Evolutionary conservation across 441 rosid genomes (phyloP).

Genomic region (Syzygium malaccense): DNA sequence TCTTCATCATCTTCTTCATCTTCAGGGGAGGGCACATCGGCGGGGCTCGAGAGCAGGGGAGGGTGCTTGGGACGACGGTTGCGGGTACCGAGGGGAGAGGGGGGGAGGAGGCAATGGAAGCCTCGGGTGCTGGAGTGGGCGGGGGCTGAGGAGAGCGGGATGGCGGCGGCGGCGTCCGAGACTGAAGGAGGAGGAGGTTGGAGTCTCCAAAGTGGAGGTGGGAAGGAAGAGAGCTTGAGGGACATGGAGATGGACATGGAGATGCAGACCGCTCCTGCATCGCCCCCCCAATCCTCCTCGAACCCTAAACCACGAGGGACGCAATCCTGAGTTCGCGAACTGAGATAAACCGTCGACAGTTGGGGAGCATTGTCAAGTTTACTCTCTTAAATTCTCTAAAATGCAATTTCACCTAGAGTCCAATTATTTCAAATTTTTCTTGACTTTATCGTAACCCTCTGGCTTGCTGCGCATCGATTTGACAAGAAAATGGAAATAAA

Average conservation of each 20-base stretch:
- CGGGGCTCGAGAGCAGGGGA: not conserved
- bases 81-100: not conserved
- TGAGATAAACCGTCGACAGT: not conserved
- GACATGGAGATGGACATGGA: not conserved
- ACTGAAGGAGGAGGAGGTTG: not conserved
- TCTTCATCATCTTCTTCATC: conserved; percentile 51
- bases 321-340: not conserved
- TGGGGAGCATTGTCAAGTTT: not conserved
- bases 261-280: not conserved
- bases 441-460: not conserved
- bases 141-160: not conserved
- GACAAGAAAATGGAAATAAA: not conserved
- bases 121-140: not conserved
- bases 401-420: not conserved
- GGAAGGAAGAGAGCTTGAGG: not conserved
- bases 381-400: not conserved
- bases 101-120: not conserved
- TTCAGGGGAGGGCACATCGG: not conserved
- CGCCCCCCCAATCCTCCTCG: not conserved
- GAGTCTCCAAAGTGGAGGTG: not conserved
- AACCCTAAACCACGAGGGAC: not conserved
- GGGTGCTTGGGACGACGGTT: not conserved
- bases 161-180: not conserved
- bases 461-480: not conserved
- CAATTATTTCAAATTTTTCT: not conserved